phyloP scores from a whole-genome alignment of 129 eudicot genomes.

The Artemisia tridentata region DNA sequence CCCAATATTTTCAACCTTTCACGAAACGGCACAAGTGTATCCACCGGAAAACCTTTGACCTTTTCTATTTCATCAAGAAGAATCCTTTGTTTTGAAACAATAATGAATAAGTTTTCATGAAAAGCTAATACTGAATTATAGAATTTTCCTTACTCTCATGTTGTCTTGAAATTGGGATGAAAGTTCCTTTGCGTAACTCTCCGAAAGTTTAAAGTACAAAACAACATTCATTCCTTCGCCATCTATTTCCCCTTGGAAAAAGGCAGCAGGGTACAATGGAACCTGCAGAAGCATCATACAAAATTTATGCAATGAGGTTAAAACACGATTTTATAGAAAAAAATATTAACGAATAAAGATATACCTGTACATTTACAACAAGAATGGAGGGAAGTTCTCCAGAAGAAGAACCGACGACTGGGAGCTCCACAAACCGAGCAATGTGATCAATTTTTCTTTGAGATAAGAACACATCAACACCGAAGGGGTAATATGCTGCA shows the following conservation, averaged over 20 bases:
- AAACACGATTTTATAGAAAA: background rate
- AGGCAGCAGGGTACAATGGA: slow-evolving; percentile 80
- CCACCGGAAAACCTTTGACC: slow-evolving; percentile 78
- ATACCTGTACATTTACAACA: slow-evolving; percentile 94
- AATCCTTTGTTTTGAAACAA: slow-evolving; percentile 49
- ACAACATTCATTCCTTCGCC: slow-evolving; percentile 94
- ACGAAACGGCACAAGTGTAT: slow-evolving; percentile 67
- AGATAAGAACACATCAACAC: slow-evolving; percentile 88
- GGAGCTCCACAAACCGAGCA: slow-evolving; percentile 94
- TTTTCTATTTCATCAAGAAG: slow-evolving; percentile 83
- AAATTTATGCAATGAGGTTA: background rate
- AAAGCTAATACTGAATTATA: slow-evolving; percentile 1
- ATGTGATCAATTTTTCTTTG: slow-evolving; percentile 78
- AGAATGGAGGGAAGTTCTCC: slow-evolving; percentile 82
- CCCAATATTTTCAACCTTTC: slow-evolving; percentile 96
- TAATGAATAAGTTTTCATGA: background rate
- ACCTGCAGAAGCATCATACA: slow-evolving; percentile 41
- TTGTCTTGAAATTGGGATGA: slow-evolving; percentile 76
- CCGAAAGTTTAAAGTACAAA: slow-evolving; percentile 81
- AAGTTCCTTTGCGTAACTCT: slow-evolving; percentile 72
- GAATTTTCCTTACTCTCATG: slow-evolving; percentile 57
- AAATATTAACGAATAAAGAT: background rate
- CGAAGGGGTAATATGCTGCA: slow-evolving; percentile 93
- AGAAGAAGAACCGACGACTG: slow-evolving; percentile 50
- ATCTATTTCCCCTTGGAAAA: slow-evolving; percentile 83